Evolutionary conservation across 495 filamentous ascomycete genomes (phyloP), one percentile per base, ranked within the genome.

Genomic region (Penicillium soppii): DNA sequence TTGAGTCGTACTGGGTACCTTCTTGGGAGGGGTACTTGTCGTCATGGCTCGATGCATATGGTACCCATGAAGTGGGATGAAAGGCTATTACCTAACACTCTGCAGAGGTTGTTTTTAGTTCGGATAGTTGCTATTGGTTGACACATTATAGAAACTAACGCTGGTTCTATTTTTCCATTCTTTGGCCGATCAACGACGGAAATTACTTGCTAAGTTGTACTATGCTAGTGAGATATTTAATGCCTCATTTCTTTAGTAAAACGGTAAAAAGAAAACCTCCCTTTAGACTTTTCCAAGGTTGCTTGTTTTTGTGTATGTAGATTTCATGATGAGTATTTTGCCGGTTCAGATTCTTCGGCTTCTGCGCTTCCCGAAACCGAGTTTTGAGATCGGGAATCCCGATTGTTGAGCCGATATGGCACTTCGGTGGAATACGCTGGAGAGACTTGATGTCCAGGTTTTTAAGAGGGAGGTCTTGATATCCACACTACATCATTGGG

Each of bases 351-450:
- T 40, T 49, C 26, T 13, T 7, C 8, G 5, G 29, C 13, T 5
- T 12, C 25, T 27, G 4, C 6, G 19, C 13, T 3, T 22, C n/a
- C 20, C 37, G 26, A 41, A 21, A 26, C 46, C 46, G 46, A 49
- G 26, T 47, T 27, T n/a, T 29, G 43, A 29, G 46, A 48, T 47
- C 45, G 33, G 35, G 35, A 12, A 38, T 40, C 35, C 36, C 46
- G 46, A 48, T 39, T 48, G 27, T 8, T 33, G 35, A 37, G 25
- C 46, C 46, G 46, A 43, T 17, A 17, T 20, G 36, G 25, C 16
- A 49, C 19, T 32, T 49, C 25, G 46, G 36, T 7, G 20, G 43
- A 33, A 30, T 33, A n/a, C n/a, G n/a, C n/a, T n/a, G n/a, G n/a
- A n/a, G n/a, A n/a, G n/a, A n/a, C n/a, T n/a, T n/a, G n/a, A 5